A percentile compares a stretch with the other conserved stretches of the same genome.
These are phyloP conservation scores for Pseudocercospora ulei DNA, from an alignment of 2,329 filamentous ascomycete species.

Conservation along the genomic window DNA sequence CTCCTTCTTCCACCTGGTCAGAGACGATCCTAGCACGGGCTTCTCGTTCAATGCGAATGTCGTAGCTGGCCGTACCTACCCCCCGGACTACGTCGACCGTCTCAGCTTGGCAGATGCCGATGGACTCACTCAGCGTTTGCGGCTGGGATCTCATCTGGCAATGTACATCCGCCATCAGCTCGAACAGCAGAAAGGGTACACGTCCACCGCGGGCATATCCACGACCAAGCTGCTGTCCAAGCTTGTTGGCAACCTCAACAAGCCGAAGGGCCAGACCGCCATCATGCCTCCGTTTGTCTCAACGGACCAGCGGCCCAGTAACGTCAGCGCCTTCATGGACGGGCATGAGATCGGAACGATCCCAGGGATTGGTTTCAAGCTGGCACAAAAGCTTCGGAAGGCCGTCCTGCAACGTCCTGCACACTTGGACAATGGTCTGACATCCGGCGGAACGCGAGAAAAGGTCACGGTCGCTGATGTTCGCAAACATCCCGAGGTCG, in stretches of 20 bases:
- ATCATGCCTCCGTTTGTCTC: slow-evolving; percentile 52
- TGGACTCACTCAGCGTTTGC: slow-evolving; percentile 47
- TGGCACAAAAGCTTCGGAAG: slow-evolving; percentile 57
- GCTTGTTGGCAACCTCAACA: slow-evolving; percentile 71
- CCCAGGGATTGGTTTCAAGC: slow-evolving; percentile 75
- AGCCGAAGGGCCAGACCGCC: slow-evolving; percentile 79
- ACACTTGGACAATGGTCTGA: slow-evolving; percentile 39
- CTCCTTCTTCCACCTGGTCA: slow-evolving; percentile 73
- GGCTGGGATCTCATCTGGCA: slow-evolving; percentile 73
- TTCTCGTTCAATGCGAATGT: slow-evolving; percentile 66
- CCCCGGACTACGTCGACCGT: slow-evolving; percentile 27
- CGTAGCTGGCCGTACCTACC: slow-evolving; percentile 56
- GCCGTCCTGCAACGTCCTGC: slow-evolving; percentile 46
- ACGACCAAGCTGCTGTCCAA: slow-evolving; percentile 83
- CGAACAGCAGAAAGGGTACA: slow-evolving; percentile 70
- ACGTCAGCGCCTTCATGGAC: slow-evolving; percentile 62
- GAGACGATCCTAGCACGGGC: slow-evolving; percentile 63
- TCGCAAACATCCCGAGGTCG: slow-evolving; percentile 54
- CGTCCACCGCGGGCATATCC: slow-evolving; percentile 75
- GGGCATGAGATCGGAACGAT: slow-evolving; percentile 65
- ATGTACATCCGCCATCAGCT: slow-evolving; percentile 61
- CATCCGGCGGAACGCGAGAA: slow-evolving; percentile 46
- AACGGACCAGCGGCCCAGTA: slow-evolving; percentile 34
- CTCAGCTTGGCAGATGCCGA: slow-evolving; percentile 9
- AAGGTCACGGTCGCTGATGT: slow-evolving; percentile 57